A percentile compares a stretch with the other conserved stretches of the same genome.
Conservation (phyloP, 2,329 filamentous ascomycete species). For the Venturiaceae sp. region DNA sequence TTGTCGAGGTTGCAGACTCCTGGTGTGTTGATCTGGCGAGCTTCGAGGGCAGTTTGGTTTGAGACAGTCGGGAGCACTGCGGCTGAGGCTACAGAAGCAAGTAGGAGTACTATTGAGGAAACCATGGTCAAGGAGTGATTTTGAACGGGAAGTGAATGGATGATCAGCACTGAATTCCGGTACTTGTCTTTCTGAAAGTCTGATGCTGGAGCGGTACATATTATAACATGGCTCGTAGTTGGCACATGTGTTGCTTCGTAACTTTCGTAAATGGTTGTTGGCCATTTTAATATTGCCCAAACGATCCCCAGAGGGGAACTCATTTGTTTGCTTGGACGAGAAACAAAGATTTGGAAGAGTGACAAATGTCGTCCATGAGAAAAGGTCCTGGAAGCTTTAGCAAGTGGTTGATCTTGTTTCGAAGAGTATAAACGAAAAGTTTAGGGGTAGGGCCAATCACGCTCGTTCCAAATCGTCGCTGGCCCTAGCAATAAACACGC, state of each 20-base stretch:
- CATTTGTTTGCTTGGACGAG: not conserved
- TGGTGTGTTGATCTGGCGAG: not conserved
- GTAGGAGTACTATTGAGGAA: not conserved
- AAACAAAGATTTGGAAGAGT: not conserved
- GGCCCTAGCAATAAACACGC: not conserved
- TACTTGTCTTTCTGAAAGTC: not conserved
- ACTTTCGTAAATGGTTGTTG: not conserved
- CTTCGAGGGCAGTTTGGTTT: not conserved
- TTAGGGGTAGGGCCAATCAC: not conserved
- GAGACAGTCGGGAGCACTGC: not conserved
- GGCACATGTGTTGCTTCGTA: not conserved
- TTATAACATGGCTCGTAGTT: not conserved
- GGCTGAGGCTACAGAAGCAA: not conserved
- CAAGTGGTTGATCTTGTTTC: not conserved
- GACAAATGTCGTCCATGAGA: not conserved
- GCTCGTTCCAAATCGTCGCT: not conserved
- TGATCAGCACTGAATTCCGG: too few relatives aligned
- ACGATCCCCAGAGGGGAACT: not conserved
- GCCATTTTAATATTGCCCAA: not conserved
- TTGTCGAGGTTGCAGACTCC: not conserved
- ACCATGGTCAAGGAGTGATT: not conserved
- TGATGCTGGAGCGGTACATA: not conserved
- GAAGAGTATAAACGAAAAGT: not conserved
- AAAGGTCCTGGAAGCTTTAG: not conserved
- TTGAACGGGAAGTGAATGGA: not conserved